Base-by-base conservation (phyloP, 208 protist species). In the Trypanosoma scelopori region DNA sequence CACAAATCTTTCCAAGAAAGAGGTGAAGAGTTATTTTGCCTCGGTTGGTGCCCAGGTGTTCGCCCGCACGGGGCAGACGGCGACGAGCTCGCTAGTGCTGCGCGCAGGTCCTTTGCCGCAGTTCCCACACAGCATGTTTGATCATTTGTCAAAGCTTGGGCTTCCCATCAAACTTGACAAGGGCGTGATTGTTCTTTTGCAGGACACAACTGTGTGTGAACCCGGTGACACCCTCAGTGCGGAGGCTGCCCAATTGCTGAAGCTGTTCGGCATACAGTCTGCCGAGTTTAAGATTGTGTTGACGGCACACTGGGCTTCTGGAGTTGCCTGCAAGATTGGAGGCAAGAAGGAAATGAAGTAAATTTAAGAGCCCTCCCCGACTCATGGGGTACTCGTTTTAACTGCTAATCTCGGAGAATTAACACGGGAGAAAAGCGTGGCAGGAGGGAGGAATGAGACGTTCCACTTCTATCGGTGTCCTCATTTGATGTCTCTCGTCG, bases 111-210 rank as follows among this genome's bases (percentile, higher is more conserved):
- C 84, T 16, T 74, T 97, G 32, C 77, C 84, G 43, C 85, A 95
- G 77, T 98, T 98, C 65, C 84, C 93, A 22, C 89, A 97, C 82
- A 90, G 78, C 72, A 95, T 97, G 89, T 96, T 97, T 39, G 82
- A 94, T 46, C 84, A 96, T 65, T 77, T 98, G 5, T 76, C 92
- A 41, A 84, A 87, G 67, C 83, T 98, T 0, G 96, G 96, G 1
- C 85, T 98, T 2, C 86, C 88, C 22, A 94, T 97, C 25, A 85
- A 88, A 64, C 78, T 98, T 15, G 93, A 96, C 56, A 89, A 89
- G 49, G 92, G 92, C 16, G 84, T 85, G n/a, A 91, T 98, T 76
- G 76, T 84, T 45, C 84, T 97, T n/a, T 65, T 90, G 48, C 72
- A 91, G 57, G 93, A 97, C 60, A 93, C 82, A 50, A 87, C 75